These are phyloP conservation scores for Coprinopsis sp. DNA, from an alignment of 768 basidiomycete genomes.

Conservation along the genomic window DNA sequence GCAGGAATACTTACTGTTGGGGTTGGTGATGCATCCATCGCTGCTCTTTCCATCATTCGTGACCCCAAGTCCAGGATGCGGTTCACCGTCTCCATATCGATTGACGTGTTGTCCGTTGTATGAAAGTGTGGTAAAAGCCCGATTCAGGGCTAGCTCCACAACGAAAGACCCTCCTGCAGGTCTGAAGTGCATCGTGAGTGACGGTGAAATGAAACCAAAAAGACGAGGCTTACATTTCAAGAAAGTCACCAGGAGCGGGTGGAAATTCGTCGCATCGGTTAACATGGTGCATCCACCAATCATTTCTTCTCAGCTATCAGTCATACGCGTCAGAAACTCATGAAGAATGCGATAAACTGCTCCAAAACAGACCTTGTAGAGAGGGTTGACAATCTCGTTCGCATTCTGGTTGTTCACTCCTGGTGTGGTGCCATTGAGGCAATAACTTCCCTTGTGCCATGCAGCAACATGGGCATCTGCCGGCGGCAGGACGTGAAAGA, in stretches of 20 bases:
- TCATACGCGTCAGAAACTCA: neutral
- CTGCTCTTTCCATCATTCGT: constrained; percentile 21
- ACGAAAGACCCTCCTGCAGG: constrained; percentile 39
- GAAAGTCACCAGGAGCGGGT: constrained; percentile 36
- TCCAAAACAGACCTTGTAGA: constrained; percentile 25
- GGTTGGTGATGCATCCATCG: constrained; percentile 28
- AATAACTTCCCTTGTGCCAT: constrained; percentile 26
- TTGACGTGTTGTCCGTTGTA: constrained; percentile 24
- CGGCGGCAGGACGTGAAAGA: neutral
- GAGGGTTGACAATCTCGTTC: constrained; percentile 27
- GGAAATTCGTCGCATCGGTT: constrained; percentile 45
- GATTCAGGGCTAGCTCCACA: constrained; percentile 38
- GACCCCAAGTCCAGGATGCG: constrained; percentile 27
- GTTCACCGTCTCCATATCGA: constrained; percentile 30
- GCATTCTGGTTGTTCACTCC: constrained; percentile 28
- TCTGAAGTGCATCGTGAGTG: constrained; percentile 16
- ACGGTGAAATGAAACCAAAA: neutral
- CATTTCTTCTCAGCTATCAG: constrained; percentile 25
- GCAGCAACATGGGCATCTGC: constrained; percentile 6
- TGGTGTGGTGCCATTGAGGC: constrained; percentile 28
- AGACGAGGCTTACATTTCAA: constrained; percentile 32
- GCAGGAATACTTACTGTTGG: constrained; percentile 36
- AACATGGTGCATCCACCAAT: constrained; percentile 42
- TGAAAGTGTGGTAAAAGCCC: constrained; percentile 37
- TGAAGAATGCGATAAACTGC: neutral